phyloP scores from a whole-genome alignment of 2,329 filamentous ascomycete genomes.

The Colletotrichum kahawae region DNA sequence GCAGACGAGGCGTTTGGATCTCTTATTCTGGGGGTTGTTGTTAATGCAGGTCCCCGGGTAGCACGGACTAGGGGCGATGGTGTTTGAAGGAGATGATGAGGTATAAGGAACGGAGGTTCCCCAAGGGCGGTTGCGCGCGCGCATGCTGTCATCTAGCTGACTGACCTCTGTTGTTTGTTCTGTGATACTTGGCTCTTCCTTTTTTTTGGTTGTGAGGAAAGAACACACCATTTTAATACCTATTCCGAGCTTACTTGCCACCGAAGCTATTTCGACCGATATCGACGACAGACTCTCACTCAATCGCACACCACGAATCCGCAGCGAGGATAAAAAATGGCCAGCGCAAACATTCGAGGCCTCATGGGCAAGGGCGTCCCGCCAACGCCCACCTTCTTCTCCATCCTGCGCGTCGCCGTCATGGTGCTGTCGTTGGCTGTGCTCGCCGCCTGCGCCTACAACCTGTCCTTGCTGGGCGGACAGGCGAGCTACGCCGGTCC shows the following conservation, averaged over 20 bases:
- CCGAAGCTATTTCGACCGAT: not conserved
- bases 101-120: conserved; percentile 4
- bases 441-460: conserved; percentile 45
- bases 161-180: not conserved
- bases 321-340: not conserved
- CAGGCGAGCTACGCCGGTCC: conserved; percentile 37
- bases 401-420: conserved; percentile 41
- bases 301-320: not conserved
- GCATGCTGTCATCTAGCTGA: not conserved
- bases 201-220: not conserved
- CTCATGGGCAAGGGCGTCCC: conserved; percentile 43
- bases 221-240: not conserved
- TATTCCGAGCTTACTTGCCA: not conserved
- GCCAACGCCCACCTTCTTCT: conserved; percentile 38
- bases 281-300: not conserved
- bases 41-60: not conserved
- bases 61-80: not conserved
- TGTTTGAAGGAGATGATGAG: not conserved
- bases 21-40: not conserved
- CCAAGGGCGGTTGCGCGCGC: not conserved
- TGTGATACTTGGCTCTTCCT: not conserved
- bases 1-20: not conserved
- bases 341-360: conserved; percentile 25
- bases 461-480: conserved; percentile 37
- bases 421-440: conserved; percentile 43